Evolutionary conservation across 495 filamentous ascomycete genomes (phyloP).

Genomic region (Penicillium antarcticum): DNA sequence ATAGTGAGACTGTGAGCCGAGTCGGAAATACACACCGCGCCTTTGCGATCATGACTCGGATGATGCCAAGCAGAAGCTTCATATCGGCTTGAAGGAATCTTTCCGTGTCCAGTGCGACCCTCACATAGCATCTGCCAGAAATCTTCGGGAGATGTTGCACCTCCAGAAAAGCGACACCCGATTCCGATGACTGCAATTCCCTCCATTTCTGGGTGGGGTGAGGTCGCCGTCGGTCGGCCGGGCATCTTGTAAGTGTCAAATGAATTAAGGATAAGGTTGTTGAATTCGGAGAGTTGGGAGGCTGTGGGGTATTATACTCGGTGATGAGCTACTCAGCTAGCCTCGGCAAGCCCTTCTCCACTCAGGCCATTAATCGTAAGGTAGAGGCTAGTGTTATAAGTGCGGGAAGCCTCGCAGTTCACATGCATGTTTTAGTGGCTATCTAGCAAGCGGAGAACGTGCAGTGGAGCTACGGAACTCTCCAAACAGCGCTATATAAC

Average conservation of each 20-base stretch:
- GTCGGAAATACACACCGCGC: constrained; percentile 14
- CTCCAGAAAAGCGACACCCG: constrained; percentile 33
- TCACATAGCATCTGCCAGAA: constrained; percentile 58
- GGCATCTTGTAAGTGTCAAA: constrained; percentile 9
- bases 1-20: neutral
- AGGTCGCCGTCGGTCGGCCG: constrained; percentile 6
- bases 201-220: constrained; percentile 11
- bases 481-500: neutral
- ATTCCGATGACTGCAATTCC: constrained; percentile 37
- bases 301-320: constrained; percentile 15
- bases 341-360: constrained; percentile 4
- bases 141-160: constrained; percentile 33
- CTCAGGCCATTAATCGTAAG: neutral
- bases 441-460: constrained; percentile 3
- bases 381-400: constrained; percentile 1
- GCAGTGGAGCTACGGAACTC: neutral
- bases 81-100: constrained; percentile 19
- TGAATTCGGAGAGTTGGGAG: neutral
- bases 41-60: constrained; percentile 24
- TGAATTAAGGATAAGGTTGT: constrained; percentile 1
- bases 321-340: neutral
- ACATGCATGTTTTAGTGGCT: constrained; percentile 12
- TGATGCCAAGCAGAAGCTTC: constrained; percentile 24
- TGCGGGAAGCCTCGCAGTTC: constrained; percentile 7
- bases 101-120: constrained; percentile 31